These are phyloP conservation scores for Hymenoscyphus occultus DNA, from an alignment of 2,329 filamentous ascomycete species.

Conservation along the genomic window DNA sequence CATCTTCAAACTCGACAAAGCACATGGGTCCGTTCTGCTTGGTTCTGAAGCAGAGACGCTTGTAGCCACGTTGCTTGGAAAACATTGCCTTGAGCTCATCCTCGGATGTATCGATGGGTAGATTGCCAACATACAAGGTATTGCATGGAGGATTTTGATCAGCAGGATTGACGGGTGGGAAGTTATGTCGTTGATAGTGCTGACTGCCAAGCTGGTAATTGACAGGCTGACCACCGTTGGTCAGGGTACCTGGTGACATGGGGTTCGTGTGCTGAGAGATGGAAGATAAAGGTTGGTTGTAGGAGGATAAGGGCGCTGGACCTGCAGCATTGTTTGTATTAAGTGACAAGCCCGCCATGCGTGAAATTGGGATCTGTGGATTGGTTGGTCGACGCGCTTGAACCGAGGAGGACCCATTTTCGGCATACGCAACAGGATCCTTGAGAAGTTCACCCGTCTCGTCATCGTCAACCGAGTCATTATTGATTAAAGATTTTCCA, in stretches of 20 bases:
- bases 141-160: slow-evolving; percentile 98
- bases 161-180: slow-evolving; percentile 86
- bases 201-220: slow-evolving; percentile 55
- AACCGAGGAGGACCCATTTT: slow-evolving; percentile 55
- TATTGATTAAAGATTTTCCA: slow-evolving; percentile 70
- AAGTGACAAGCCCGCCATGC: slow-evolving; percentile 68
- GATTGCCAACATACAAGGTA: slow-evolving; percentile 95
- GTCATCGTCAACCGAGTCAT: slow-evolving; percentile 65
- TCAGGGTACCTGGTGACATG: slow-evolving; percentile 57
- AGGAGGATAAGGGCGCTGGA: slow-evolving; percentile 27
- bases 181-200: slow-evolving; percentile 62
- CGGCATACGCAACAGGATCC: slow-evolving; percentile 69
- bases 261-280: slow-evolving; percentile 37
- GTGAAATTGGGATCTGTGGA: slow-evolving; percentile 66
- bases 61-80: slow-evolving; percentile 90
- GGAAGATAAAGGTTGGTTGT: slow-evolving; percentile 29
- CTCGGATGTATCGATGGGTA: slow-evolving; percentile 88
- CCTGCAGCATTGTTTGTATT: slow-evolving; percentile 58
- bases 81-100: slow-evolving; percentile 95
- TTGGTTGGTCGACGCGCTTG: slow-evolving; percentile 66
- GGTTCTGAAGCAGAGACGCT: slow-evolving; percentile 88
- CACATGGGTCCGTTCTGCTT: slow-evolving; percentile 98
- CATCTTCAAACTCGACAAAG: slow-evolving; percentile 96
- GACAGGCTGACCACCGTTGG: slow-evolving; percentile 41
- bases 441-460: slow-evolving; percentile 71